Evolutionary conservation across 208 protist genomes (phyloP), one percentile per base, ranked within the genome.

Genomic region (Wallacemonas sp.): DNA sequence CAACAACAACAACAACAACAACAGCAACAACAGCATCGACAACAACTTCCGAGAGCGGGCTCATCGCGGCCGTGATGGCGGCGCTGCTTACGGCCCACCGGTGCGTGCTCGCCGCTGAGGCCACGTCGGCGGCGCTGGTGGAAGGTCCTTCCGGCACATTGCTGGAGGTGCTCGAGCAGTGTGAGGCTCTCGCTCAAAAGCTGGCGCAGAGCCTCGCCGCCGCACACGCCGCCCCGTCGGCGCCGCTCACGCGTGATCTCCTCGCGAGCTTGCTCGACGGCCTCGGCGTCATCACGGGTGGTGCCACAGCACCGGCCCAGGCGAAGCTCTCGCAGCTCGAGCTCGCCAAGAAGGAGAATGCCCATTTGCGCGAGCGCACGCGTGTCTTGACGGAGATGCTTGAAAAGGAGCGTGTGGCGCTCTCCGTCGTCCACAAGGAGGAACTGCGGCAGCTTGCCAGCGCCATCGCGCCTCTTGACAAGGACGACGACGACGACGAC

Each of bases 371-470:
- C 69, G 66, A 82, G 46, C 86, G 83, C 22, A 38, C 89, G 12
- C 74, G 69, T n/a, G 54, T 67, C 0, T 26, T 92, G 48, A 74
- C 80, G 46, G 83, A 86, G 7, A 25, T 92, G 66, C 49, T 88
- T 57, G 73, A 85, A 38, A 82, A 72, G 26, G 82, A 89, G 57
- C 25, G 61, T 42, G 28, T 61, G 44, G 78, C 68, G 63, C 83
- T 87, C 44, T 22, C 61, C 20, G 71, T 71, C 52, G 41, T 20
- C 20, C 48, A 55, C 48, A 55, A 20, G 48, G 1, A 55, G 18
- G 48, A 55, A 20, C 48, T 55, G 41, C 12, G 48, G 33, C 42
- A 48, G n/a, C n/a, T 14, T 7, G 14, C 36, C 36, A 0, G 7
- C 36, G 36, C 7, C 7, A 41, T 7, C 36, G 36, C 36, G n/a